phyloP scores from a whole-genome alignment of 2,329 filamentous ascomycete genomes.

The Aureobasidium sp. region DNA sequence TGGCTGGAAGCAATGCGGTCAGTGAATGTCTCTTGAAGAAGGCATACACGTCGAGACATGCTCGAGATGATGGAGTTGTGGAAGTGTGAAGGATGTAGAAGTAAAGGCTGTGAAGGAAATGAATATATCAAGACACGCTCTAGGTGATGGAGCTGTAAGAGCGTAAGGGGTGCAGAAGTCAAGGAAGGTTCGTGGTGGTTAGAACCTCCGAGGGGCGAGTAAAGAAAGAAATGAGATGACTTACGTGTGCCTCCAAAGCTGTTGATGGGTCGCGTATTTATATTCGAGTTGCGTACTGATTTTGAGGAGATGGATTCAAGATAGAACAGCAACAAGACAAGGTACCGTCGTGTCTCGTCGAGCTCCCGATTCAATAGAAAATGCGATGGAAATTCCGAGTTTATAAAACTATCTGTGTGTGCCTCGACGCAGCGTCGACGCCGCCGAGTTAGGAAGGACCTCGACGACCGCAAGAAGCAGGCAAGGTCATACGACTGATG shows the following conservation, averaged over 20 bases:
- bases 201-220: too few species aligned
- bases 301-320: not conserved
- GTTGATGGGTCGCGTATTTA: not conserved
- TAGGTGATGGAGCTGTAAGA: too few species aligned
- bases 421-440: not conserved
- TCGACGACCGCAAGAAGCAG: not conserved
- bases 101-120: too few species aligned
- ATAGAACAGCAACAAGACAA: not conserved
- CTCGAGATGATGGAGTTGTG: too few species aligned
- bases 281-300: not conserved
- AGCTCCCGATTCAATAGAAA: not conserved
- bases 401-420: not conserved
- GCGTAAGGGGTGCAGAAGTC: too few species aligned
- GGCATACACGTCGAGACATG: too few species aligned
- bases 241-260: not conserved
- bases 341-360: not conserved
- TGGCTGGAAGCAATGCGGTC: not conserved
- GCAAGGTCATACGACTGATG: not conserved
- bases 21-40: not conserved
- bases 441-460: not conserved
- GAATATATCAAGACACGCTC: too few species aligned
- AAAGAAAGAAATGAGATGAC: not conserved
- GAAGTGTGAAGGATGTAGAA: too few species aligned
- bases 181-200: too few species aligned
- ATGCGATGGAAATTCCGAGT: not conserved